A percentile compares a stretch with the other conserved stretches of the same genome.
These are phyloP conservation scores for Trapa bicornis DNA, from an alignment of 345 rosid species.

Conservation along the genomic window DNA sequence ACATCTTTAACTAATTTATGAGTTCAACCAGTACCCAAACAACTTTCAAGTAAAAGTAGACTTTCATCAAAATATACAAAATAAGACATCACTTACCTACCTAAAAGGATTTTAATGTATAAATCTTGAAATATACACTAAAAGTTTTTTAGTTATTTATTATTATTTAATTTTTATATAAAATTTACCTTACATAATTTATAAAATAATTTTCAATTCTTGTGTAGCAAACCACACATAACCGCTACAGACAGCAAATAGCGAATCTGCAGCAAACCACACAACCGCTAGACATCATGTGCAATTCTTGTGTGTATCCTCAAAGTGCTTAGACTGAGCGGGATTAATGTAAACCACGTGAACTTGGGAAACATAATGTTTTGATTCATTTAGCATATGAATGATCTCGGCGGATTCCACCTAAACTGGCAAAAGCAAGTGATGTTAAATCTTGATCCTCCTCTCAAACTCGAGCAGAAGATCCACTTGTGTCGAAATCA, in stretches of 20 bases:
- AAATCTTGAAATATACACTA: too few species aligned
- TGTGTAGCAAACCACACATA: too few species aligned
- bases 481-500: constrained; percentile 72
- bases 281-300: constrained; percentile 63
- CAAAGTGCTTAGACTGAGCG: constrained; percentile 48
- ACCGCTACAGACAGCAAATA: constrained; percentile 21
- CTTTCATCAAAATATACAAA: too few species aligned
- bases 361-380: constrained; percentile 48
- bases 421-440: constrained; percentile 36
- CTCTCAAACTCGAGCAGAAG: constrained; percentile 39
- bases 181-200: too few species aligned
- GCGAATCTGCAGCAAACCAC: constrained; percentile 93
- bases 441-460: constrained; percentile 38
- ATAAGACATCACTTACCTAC: too few species aligned
- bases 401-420: constrained; percentile 24
- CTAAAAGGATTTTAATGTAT: too few species aligned
- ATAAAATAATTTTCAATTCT: too few species aligned
- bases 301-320: constrained; percentile 36
- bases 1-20: too few species aligned
- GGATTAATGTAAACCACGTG: constrained; percentile 64
- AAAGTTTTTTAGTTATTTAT: too few species aligned
- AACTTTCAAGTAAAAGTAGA: too few species aligned
- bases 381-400: constrained; percentile 38
- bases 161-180: too few species aligned
- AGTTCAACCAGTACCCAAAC: too few species aligned